Evolutionary conservation across 257 asterid species (phyloP).

Genomic region (Scutellaria barbata): DNA sequence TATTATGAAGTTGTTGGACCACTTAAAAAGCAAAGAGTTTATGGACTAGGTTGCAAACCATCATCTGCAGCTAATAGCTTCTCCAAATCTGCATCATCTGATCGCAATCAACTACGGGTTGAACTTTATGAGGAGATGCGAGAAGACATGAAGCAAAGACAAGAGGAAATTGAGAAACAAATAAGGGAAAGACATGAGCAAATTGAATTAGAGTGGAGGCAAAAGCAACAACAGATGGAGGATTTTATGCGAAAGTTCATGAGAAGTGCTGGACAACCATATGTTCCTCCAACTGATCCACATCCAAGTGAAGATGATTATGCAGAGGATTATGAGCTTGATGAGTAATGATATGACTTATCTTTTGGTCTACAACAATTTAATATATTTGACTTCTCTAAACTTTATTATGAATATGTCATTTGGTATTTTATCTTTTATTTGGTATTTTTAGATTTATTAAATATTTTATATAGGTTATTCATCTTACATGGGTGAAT

Average conservation of each 20-base stretch:
- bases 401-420: too few relatives aligned
- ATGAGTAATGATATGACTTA: too few relatives aligned
- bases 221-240: neutral
- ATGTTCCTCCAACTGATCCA: neutral
- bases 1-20: neutral
- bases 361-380: too few relatives aligned
- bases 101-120: neutral
- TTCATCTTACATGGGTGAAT: too few relatives aligned
- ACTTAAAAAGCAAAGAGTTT: neutral
- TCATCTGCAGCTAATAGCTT: neutral
- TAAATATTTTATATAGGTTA: too few relatives aligned
- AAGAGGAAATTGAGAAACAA: neutral
- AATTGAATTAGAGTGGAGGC: neutral
- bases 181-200: neutral
- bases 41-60: neutral
- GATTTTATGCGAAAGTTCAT: neutral
- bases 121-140: neutral
- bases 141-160: neutral
- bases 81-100: neutral
- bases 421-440: too few relatives aligned
- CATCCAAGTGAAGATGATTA: neutral
- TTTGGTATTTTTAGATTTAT: too few relatives aligned
- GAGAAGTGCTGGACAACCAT: neutral
- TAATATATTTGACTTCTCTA: too few relatives aligned
- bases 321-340: neutral